phyloP scores from a whole-genome alignment of 805 yeast genomes.

The Vanderwaltozyma yarrowii region DNA sequence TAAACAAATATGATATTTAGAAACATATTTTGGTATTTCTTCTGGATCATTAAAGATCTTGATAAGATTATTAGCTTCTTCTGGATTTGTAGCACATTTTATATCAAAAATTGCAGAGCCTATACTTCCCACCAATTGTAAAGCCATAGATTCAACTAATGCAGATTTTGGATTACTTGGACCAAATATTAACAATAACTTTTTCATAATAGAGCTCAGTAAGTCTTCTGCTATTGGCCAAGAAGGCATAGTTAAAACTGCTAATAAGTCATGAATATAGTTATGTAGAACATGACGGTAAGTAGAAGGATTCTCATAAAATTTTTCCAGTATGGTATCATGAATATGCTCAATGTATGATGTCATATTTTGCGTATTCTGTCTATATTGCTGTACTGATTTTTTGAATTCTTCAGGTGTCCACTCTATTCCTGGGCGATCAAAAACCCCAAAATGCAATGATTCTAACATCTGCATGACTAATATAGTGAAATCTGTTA shows the following conservation, averaged over 20 bases:
- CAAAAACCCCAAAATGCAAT: constrained; percentile 11
- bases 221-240: constrained; percentile 53
- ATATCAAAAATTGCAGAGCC: constrained; percentile 40
- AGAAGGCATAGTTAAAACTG: constrained; percentile 42
- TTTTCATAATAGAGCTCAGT: constrained; percentile 35
- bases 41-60: constrained; percentile 20
- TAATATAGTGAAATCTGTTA: constrained; percentile 23
- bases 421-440: neutral
- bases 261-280: constrained; percentile 46
- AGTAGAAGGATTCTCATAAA: constrained; percentile 21
- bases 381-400: neutral
- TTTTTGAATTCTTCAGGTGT: neutral
- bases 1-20: constrained; percentile 11
- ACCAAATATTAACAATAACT: constrained; percentile 32
- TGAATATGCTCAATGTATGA: constrained; percentile 17
- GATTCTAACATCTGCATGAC: constrained; percentile 19
- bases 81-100: constrained; percentile 9
- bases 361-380: constrained; percentile 1
- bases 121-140: constrained; percentile 54
- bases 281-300: constrained; percentile 38
- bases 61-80: constrained; percentile 14
- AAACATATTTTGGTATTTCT: constrained; percentile 8
- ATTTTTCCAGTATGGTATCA: constrained; percentile 14
- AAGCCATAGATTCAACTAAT: constrained; percentile 37
- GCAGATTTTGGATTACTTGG: constrained; percentile 30